Evolutionary conservation across 331 rosid species (phyloP), one percentile per base, ranked within the genome.

Genomic region (Ulmus americana): DNA sequence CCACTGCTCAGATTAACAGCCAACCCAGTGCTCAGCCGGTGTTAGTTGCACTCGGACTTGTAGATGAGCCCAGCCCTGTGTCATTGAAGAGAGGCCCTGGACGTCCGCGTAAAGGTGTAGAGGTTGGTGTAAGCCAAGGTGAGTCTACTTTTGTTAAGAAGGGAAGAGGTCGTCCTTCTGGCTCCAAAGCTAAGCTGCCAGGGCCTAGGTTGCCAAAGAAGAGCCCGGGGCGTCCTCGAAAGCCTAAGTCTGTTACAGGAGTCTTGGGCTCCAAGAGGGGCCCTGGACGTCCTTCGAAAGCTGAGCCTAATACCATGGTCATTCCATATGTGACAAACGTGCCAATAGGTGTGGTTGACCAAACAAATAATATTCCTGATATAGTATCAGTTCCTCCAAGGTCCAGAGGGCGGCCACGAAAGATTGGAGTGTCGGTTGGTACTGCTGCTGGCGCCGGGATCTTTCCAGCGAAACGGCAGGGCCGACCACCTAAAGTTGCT

Each of bases 261-360:
- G 68, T 13, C 1, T 20, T 45, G 61, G 79, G 82, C 39, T 55
- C 80, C 1, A 56, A 85, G 78, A 83, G 82, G 69, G 73, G 86
- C 2, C 95, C 79, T 1, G 95, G 95, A 0, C 86, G 95, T 6
- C 95, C 95, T 3, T 74, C 90, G 0, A 88, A 88, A 63, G 73
- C 68, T 13, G 82, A 79, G 66, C 70, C 81, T 0, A 62, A 79
- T 53, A 72, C 84, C 6, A 79, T 83, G 54, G 77, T 59, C 7
- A 80, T 85, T 38, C 90, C 90, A 0, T 85, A 83, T 43, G 88
- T 84, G 41, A 48, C 74, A 0, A 69, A 69, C 70, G 69, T 44
- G 7, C 82, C 45, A 39, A 65, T 28, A 0, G 64, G 66, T 1
- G 58, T 60, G 10, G 45, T 65, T 65, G 80, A 76, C 15, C 76